A percentile compares a stretch with the other conserved stretches of the same genome.
Conservation (phyloP, 164 flowering plant genomes). For the Malania oleifera region DNA sequence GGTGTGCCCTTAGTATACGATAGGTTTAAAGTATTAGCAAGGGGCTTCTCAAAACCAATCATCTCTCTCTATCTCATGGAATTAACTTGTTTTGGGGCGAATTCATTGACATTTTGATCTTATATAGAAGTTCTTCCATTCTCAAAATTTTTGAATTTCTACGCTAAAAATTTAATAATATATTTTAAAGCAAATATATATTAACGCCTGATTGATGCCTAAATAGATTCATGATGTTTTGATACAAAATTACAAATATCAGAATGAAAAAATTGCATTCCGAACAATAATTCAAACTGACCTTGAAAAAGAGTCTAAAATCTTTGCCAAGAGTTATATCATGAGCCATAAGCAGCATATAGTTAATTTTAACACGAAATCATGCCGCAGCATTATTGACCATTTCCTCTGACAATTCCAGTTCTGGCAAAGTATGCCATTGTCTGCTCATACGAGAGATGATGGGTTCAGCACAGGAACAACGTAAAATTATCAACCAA, state of each 20-base stretch:
- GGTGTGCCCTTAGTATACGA: too few relatives aligned
- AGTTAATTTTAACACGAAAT: conserved; percentile 79
- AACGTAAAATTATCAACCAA: not conserved
- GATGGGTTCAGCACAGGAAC: not conserved
- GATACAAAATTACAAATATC: not conserved
- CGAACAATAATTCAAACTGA: conserved; percentile 20
- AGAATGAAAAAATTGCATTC: not conserved
- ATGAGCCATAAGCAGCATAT: conserved; percentile 83
- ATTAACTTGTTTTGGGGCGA: too few relatives aligned
- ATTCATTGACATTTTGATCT: too few relatives aligned
- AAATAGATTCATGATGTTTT: not conserved
- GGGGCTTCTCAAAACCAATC: too few relatives aligned
- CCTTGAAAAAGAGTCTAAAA: conserved; percentile 83
- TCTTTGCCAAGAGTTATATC: conserved; percentile 93
- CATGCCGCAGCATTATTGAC: conserved; percentile 83
- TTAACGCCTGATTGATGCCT: not conserved
- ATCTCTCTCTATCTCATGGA: too few relatives aligned
- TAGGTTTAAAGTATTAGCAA: too few relatives aligned
- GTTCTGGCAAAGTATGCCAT: conserved; percentile 58
- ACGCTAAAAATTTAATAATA: not conserved
- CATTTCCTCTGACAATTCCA: conserved; percentile 90
- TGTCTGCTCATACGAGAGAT: conserved; percentile 43
- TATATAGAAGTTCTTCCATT: too few relatives aligned
- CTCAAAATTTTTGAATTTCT: too few relatives aligned
- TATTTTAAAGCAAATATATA: not conserved